phyloP scores from a whole-genome alignment of 2,329 filamentous ascomycete species.

The Exophiala spinifera region DNA sequence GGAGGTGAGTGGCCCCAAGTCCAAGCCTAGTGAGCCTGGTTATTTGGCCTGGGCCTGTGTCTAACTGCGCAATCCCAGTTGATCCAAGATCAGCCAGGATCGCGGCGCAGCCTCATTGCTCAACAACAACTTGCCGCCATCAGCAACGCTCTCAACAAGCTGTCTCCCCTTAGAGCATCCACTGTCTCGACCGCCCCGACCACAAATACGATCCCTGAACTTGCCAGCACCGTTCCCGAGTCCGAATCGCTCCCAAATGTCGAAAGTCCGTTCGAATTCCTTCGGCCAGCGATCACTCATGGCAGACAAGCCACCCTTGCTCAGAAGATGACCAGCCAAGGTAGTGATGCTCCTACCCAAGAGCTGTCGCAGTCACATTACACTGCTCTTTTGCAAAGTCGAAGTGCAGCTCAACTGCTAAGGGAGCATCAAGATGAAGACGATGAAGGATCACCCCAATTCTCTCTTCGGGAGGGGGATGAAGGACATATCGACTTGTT shows the following conservation, averaged over 20 bases:
- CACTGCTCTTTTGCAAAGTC: conserved; percentile 38
- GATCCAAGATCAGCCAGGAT: conserved; percentile 12
- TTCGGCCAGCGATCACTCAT: conserved; percentile 1
- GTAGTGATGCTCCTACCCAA: conserved; percentile 43
- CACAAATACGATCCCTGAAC: neutral
- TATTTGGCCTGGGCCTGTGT: neutral
- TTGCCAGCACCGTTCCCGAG: neutral
- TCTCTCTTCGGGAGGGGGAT: conserved; percentile 42
- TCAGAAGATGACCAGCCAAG: conserved; percentile 36
- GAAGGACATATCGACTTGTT: conserved; percentile 44
- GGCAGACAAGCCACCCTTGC: neutral
- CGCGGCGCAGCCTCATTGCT: conserved; percentile 7
- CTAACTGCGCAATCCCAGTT: conserved; percentile 22
- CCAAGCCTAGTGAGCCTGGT: neutral
- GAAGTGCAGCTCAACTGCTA: conserved; percentile 30
- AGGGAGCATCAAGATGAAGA: conserved; percentile 27
- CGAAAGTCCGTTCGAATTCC: conserved; percentile 8
- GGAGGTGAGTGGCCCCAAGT: conserved; percentile 10
- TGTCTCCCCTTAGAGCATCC: neutral
- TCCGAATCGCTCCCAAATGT: conserved; percentile 4
- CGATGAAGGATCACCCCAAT: conserved; percentile 33
- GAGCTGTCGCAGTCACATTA: conserved; percentile 45
- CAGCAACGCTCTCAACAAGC: conserved; percentile 5
- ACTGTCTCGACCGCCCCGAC: neutral
- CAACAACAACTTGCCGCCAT: conserved; percentile 4